Evolutionary conservation across 1,139 yeast species (phyloP).

Genomic region (Kodamaea arcana): DNA sequence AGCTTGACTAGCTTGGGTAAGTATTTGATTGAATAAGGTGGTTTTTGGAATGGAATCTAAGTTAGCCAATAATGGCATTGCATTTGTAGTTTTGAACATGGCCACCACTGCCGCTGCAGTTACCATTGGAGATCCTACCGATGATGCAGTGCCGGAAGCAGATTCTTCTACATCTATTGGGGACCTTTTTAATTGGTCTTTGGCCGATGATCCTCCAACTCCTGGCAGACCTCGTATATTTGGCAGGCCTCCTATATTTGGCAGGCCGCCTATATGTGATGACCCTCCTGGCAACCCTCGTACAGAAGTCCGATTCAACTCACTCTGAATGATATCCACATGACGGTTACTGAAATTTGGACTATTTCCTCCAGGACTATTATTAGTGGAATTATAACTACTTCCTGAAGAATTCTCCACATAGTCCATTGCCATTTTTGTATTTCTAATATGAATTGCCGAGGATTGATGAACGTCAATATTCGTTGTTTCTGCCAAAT

Average conservation of each 20-base stretch:
- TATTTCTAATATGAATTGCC: slow-evolving; percentile 14
- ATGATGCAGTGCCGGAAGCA: neutral
- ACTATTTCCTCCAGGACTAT: slow-evolving; percentile 1
- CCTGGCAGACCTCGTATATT: too few relatives aligned
- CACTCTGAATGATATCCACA: neutral
- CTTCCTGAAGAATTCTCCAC: slow-evolving; percentile 3
- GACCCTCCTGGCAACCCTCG: too few relatives aligned
- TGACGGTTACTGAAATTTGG: neutral
- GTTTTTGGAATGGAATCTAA: neutral
- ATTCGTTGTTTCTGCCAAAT: slow-evolving; percentile 4
- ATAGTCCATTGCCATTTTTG: slow-evolving; percentile 1
- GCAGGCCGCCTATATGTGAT: too few relatives aligned
- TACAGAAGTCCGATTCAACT: neutral
- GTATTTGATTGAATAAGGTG: slow-evolving; percentile 1
- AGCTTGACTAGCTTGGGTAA: neutral
- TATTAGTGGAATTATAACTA: slow-evolving; percentile 2
- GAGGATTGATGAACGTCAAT: slow-evolving; percentile 10
- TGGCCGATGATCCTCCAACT: too few relatives aligned
- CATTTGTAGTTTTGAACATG: slow-evolving; percentile 21
- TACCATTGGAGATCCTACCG: slow-evolving; percentile 1
- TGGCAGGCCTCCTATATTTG: too few relatives aligned
- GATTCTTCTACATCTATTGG: too few relatives aligned
- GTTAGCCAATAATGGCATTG: slow-evolving; percentile 14
- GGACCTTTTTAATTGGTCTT: too few relatives aligned
- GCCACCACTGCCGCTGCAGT: slow-evolving; percentile 10